Evolutionary conservation across 108 stramenopile species (phyloP).

Genomic region (Schizochytrium sp.): DNA sequence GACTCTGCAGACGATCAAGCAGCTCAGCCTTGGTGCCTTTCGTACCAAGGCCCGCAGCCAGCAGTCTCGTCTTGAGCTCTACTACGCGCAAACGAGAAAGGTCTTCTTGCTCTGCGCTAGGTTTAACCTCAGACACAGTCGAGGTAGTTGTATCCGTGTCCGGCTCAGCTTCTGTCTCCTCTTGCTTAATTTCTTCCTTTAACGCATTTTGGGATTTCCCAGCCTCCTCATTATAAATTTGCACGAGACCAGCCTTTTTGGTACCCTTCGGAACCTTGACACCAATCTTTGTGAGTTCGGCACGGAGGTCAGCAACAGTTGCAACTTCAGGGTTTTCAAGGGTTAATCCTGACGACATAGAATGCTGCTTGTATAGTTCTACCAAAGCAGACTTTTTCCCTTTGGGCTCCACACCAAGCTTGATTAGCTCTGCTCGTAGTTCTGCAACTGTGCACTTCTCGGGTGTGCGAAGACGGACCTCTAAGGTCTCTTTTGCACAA

Average conservation of each 20-base stretch:
- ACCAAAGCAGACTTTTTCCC: background rate
- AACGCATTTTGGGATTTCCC: background rate
- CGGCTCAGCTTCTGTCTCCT: constrained; percentile 63
- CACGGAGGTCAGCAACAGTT: too few species aligned
- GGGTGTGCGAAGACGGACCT: constrained; percentile 69
- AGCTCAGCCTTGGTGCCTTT: constrained; percentile 60
- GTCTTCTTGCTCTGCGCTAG: background rate
- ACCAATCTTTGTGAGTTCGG: too few species aligned
- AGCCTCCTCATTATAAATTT: constrained; percentile 63
- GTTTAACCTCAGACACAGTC: background rate
- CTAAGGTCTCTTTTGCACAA: constrained; percentile 74
- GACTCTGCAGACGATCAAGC: background rate
- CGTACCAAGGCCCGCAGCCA: background rate
- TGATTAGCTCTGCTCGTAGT: constrained; percentile 70
- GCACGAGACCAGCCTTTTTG: constrained; percentile 71
- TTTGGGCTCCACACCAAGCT: background rate
- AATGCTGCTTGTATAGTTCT: too few species aligned
- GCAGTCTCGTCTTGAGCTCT: background rate
- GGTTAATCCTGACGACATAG: too few species aligned
- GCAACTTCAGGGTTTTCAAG: too few species aligned
- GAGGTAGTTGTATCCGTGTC: background rate
- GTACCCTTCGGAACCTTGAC: constrained; percentile 39
- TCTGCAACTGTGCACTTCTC: constrained; percentile 76
- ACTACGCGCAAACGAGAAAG: constrained; percentile 18
- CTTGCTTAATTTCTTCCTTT: background rate